Evolutionary conservation across 2,329 filamentous ascomycete genomes (phyloP).

Genomic region (Stagonosporopsis rhizophila): DNA sequence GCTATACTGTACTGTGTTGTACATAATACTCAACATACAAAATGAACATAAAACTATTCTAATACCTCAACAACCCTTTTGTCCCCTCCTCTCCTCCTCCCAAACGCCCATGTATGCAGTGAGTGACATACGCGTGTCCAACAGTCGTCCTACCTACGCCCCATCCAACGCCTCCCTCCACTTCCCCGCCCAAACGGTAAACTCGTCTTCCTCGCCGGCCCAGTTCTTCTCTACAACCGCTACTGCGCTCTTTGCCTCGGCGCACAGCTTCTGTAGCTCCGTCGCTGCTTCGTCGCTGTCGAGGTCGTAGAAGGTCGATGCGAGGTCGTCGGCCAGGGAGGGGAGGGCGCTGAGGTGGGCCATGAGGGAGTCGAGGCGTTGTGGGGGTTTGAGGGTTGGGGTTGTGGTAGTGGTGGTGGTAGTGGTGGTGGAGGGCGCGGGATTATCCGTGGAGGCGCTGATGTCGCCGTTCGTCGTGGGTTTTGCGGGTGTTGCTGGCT

Average conservation of each 20-base stretch:
- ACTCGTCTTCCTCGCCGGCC: slow-evolving; percentile 74
- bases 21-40: too few species aligned
- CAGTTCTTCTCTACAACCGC: slow-evolving; percentile 66
- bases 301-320: slow-evolving; percentile 74
- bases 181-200: slow-evolving; percentile 75
- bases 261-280: slow-evolving; percentile 66
- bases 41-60: too few species aligned
- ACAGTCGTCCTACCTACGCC: too few species aligned
- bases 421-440: background rate
- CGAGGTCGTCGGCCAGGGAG: slow-evolving; percentile 73
- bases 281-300: slow-evolving; percentile 65
- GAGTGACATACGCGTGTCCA: too few species aligned
- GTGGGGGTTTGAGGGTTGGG: background rate
- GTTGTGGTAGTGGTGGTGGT: background rate
- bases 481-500: too few species aligned
- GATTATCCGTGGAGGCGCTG: too few species aligned
- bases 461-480: too few species aligned
- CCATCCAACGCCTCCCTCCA: slow-evolving; percentile 58
- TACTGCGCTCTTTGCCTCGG: slow-evolving; percentile 64
- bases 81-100: too few species aligned
- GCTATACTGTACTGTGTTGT: background rate
- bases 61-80: too few species aligned
- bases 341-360: slow-evolving; percentile 66
- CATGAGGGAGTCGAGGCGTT: slow-evolving; percentile 63
- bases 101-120: too few species aligned